A percentile compares a stretch with the other conserved stretches of the same genome.
Evolutionary conservation across 257 asterid genomes (phyloP).

Genomic region (Solanum pennellii): DNA sequence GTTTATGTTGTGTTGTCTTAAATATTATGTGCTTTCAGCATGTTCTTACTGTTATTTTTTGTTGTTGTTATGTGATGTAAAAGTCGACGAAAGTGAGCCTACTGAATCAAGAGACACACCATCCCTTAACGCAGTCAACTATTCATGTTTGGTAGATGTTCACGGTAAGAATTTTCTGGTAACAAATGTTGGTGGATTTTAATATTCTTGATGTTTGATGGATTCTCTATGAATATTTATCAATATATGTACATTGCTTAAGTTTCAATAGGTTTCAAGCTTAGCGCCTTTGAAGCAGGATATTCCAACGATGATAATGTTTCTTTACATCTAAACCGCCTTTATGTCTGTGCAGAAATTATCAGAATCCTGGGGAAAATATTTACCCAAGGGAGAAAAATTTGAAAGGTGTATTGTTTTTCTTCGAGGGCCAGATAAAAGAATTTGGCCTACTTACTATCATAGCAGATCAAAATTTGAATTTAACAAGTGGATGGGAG

Average conservation of each 20-base stretch:
- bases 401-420: not conserved
- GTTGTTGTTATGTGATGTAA: too few relatives aligned
- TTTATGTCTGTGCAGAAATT: too few relatives aligned
- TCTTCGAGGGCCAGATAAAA: not conserved
- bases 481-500: not conserved
- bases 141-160: not conserved
- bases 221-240: too few relatives aligned
- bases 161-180: not conserved
- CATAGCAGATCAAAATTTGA: not conserved
- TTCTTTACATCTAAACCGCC: not conserved
- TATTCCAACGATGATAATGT: not conserved
- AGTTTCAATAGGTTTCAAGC: not conserved
- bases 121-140: not conserved
- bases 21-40: too few relatives aligned
- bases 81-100: not conserved
- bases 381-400: not conserved
- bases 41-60: not conserved
- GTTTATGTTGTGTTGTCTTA: too few relatives aligned
- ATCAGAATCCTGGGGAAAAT: too few relatives aligned
- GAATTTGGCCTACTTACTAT: not conserved
- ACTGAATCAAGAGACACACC: not conserved
- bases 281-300: not conserved
- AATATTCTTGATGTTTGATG: too few relatives aligned
- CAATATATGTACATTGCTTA: not conserved
- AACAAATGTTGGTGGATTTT: not conserved